Evolutionary conservation across 2,329 filamentous ascomycete species (phyloP), one percentile per base, ranked within the genome.

Genomic region (Ceratocystis huliohia): DNA sequence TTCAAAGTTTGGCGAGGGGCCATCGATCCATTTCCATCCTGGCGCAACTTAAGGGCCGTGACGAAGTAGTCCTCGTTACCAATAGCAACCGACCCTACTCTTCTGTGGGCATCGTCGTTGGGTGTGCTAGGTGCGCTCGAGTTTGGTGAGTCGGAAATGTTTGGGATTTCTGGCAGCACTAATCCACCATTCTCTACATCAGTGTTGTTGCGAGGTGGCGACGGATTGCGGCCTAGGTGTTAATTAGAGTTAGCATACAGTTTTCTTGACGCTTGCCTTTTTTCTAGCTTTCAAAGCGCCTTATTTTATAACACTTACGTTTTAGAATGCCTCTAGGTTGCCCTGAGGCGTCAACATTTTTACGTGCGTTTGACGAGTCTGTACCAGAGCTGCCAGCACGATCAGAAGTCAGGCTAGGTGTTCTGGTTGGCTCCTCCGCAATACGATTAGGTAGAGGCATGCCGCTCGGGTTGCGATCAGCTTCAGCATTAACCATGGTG

Each of bases 401-500:
- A 37, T 87, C 84, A 15, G 79, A 73, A 7, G 71, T 73, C 61
- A 76, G 71, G 53, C 77, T 77, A 92, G 92, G 50, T 86, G 82
- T 76, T 96, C 92, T 28, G 96, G 78, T 72, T 88, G 90, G 70
- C 94, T 91, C 50, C 22, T 64, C 61, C 2, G 41, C 25, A 61
- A 66, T 56, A 48, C 59, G 56, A 50, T 30, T 20, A 20, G 37
- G 30, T 17, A 62, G 33, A 53, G 53, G 53, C 44, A 61, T 30
- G 67, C 94, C 87, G 69, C 3, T 15, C 37, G 78, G 86, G 71
- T 95, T 89, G 64, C 91, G 83, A 76, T 97, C 93, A 1, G 93
- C 94, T 76, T 99, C 94, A 3, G 94, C 91, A 7, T 90, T 97
- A 64, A 99, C 88, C 85, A 96, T 95, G 0, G 94, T 96, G 0